phyloP scores from a whole-genome alignment of 2,329 filamentous ascomycete species.

The Fusarium zealandicum region DNA sequence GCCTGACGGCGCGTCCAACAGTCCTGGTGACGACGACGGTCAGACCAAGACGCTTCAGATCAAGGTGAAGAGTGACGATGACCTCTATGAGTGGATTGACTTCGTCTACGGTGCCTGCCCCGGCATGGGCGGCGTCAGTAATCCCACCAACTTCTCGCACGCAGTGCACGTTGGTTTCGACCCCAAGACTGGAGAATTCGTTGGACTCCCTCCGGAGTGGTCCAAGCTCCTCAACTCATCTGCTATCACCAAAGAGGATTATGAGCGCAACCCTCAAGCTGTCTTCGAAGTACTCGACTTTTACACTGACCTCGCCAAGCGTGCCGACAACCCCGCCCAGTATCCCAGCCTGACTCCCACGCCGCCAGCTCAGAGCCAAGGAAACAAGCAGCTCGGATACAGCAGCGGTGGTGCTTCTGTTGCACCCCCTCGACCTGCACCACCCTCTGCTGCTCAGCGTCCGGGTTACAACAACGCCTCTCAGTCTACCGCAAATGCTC shows the following conservation, averaged over 20 bases:
- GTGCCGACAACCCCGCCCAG: slow-evolving; percentile 72
- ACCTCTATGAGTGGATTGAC: slow-evolving; percentile 99
- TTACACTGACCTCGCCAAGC: slow-evolving; percentile 83
- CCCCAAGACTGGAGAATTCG: slow-evolving; percentile 91
- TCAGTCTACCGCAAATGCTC: slow-evolving; percentile 48
- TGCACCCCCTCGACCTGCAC: slow-evolving; percentile 73
- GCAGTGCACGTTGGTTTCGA: slow-evolving; percentile 98
- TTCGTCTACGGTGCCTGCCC: slow-evolving; percentile 96
- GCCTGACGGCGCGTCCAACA: slow-evolving; percentile 71
- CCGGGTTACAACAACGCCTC: slow-evolving; percentile 51
- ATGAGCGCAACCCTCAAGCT: slow-evolving; percentile 93
- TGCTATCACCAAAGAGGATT: slow-evolving; percentile 97
- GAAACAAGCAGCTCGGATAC: slow-evolving; percentile 70
- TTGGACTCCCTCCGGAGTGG: slow-evolving; percentile 94
- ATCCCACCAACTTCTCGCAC: slow-evolving; percentile 97
- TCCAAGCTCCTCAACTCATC: slow-evolving; percentile 95
- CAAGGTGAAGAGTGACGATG: slow-evolving; percentile 93
- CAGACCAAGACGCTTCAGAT: slow-evolving; percentile 86
- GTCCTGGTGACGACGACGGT: slow-evolving; percentile 80
- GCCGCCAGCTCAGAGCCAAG: slow-evolving; percentile 63
- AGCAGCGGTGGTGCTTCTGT: slow-evolving; percentile 63
- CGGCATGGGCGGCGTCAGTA: slow-evolving; percentile 97
- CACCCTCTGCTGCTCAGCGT: slow-evolving; percentile 54
- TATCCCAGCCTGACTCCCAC: slow-evolving; percentile 74
- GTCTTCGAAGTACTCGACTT: slow-evolving; percentile 84